phyloP scores from a whole-genome alignment of 305 asterid species.

The Fraxinus platypoda region DNA sequence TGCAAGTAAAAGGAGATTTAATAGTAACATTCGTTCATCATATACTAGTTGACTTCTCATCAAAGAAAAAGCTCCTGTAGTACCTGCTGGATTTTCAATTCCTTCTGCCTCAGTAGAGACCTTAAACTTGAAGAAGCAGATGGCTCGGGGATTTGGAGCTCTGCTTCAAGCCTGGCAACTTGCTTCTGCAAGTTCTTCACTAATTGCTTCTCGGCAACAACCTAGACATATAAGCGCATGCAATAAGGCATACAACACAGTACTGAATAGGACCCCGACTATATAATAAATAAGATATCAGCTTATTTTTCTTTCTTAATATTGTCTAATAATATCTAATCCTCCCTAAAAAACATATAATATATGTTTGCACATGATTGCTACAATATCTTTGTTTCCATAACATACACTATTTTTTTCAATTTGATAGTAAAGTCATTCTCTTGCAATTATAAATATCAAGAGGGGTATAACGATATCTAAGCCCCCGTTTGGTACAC shows the following conservation, averaged over 20 bases:
- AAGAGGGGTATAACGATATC: not conserved
- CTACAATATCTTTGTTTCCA: not conserved
- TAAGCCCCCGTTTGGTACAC: no score
- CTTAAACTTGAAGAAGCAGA: slow-evolving; percentile 55
- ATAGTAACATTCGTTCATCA: not conserved
- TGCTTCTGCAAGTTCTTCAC: slow-evolving; percentile 81
- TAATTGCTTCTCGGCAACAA: slow-evolving; percentile 72
- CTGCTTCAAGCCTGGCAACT: slow-evolving; percentile 93
- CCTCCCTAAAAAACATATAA: not conserved
- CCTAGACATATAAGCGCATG: slow-evolving; percentile 30
- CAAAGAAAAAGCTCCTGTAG: not conserved
- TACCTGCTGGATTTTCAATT: slow-evolving; percentile 83
- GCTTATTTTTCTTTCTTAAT: not conserved
- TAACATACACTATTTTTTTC: not conserved
- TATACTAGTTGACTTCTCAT: not conserved
- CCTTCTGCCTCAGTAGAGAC: slow-evolving; percentile 75
- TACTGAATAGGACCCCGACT: not conserved
- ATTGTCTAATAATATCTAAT: not conserved
- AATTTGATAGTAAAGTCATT: not conserved
- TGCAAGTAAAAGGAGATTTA: not conserved
- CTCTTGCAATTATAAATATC: not conserved
- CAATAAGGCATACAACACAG: not conserved
- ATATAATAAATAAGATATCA: not conserved
- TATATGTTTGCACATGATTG: not conserved
- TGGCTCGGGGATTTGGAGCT: slow-evolving; percentile 76